phyloP scores from a whole-genome alignment of 2,329 filamentous ascomycete genomes.

The Aspergillus fijiensis region DNA sequence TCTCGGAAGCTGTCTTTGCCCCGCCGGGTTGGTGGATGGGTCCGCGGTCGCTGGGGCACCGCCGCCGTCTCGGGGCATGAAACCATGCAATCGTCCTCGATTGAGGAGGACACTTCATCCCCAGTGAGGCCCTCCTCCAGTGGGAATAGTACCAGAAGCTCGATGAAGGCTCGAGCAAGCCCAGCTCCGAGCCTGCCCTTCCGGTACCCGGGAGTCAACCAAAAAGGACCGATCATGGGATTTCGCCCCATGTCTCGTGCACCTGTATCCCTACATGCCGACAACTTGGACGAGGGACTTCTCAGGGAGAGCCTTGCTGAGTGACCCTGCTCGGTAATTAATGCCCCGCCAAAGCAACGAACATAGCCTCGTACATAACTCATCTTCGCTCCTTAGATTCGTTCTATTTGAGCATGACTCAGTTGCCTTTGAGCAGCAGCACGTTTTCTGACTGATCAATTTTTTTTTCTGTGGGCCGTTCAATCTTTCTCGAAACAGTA shows the following conservation, averaged over 20 bases:
- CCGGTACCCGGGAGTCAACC: slow-evolving; percentile 73
- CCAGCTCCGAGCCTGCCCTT: slow-evolving; percentile 22
- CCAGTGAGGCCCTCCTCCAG: slow-evolving; percentile 58
- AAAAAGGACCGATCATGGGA: slow-evolving; percentile 70
- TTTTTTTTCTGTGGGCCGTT: background rate
- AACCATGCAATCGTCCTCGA: background rate
- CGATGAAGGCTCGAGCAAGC: background rate
- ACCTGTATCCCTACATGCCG: slow-evolving; percentile 58
- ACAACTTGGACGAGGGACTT: slow-evolving; percentile 59
- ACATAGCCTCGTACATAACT: background rate
- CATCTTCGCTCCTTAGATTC: background rate
- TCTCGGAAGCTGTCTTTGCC: slow-evolving; percentile 42
- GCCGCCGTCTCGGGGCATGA: slow-evolving; percentile 40
- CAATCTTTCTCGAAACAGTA: background rate
- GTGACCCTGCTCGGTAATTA: slow-evolving; percentile 17
- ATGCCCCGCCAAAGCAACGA: background rate
- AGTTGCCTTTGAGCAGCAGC: background rate
- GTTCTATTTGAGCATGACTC: background rate
- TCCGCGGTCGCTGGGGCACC: slow-evolving; percentile 62
- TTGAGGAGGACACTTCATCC: slow-evolving; percentile 11
- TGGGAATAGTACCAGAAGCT: slow-evolving; percentile 29
- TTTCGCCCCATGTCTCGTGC: slow-evolving; percentile 60
- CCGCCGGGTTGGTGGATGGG: slow-evolving; percentile 64
- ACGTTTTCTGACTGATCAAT: background rate
- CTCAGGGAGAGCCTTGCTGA: slow-evolving; percentile 60